Base-by-base conservation (phyloP, 768 basidiomycete species). In the Pisolithus marmoratus region DNA sequence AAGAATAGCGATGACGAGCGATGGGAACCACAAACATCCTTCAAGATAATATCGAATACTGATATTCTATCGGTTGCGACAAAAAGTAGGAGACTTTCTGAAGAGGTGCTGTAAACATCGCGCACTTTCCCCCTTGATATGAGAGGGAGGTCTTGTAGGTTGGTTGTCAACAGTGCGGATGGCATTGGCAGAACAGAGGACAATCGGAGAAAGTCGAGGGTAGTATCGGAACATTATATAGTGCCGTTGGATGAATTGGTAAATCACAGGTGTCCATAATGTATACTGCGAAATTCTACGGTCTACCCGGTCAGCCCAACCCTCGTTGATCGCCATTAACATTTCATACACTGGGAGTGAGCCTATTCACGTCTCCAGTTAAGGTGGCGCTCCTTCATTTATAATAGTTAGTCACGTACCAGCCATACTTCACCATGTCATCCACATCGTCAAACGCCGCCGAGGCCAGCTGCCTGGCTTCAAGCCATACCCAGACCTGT, bases 11-110 rank as follows among this genome's bases (percentile, higher is more conserved):
- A n/a, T 37, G 31, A 36, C 34, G 48, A 11, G 38, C 23, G 23
- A 37, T 42, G 27, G 51, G 46, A 47, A 45, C 52, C 51, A 76
- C 90, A 61, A 65, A 97, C 95, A 70, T 95, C 93, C 64, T 83
- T 82, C 55, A 99, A 79, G 63, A 98, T 85, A 59, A 96, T 87
- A 76, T 99, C 95, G 74, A 91, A 98, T 0, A 94, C 94, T 19
- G 91, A 95, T 65, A 98, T 95, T 56, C 96, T 80, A 71, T 99
- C 96, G 9, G 90, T 86, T 11, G 95, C 94, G 52, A 98, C 86
- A 65, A 98, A 98, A 38, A 99, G 79, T 19, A 99, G 79, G 58
- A 82, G 78, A 48, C 83, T 77, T 20, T 79, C 76, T 6, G 82
- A 83, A 5, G 85, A 83, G 12, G 82, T 85, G 29, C 79, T 61